Base-by-base conservation (phyloP, 2,329 filamentous ascomycete species). In the Sporothrix curviconia region DNA sequence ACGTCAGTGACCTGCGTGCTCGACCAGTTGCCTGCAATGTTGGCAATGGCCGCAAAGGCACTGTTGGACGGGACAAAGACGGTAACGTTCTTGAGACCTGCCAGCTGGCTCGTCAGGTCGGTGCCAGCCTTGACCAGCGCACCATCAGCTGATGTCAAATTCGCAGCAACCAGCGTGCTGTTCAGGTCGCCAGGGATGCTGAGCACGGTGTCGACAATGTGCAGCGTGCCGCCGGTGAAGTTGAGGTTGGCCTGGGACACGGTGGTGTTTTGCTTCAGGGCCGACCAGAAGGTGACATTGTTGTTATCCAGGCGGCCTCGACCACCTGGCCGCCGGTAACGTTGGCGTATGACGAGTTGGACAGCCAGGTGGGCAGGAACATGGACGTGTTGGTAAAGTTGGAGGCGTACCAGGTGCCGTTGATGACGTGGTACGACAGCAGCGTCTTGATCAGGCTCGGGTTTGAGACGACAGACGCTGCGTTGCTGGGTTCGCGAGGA, bases 281-380 rank as follows among this genome's bases (percentile, higher is more conserved):
- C 47, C 19, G 47, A 51, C 30, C 32, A 51, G 32, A 51, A 51
- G 34, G 47, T 39, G 34, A 51, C 19, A 22, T 39, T 51, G 47
- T 32, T n/a, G 47, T n/a, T 36, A 17, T 34, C 30, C 25, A 19
- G 25, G 30, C 17, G 5, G 17, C 47, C 32, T 51, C 47, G 11
- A 51, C 47, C 12, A 51, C 47, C 32, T 51, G 32, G 14, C 47
- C 47, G 5, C 47, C 47, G 17, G 30, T 51, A 6, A 51, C 47
- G 17, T 51, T 51, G 30, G 47, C 47, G 22, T 51, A 51, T 32
- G 47, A 15, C 32, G 30, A 32, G 47, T 51, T 37, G 19, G 47
- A 24, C 19, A 51, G 47, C 47, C 30, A 37, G 12, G 47, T 37
- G 19, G 15, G 47, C 7, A 37, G 14, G 14, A 51, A 51, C 5